Conservation (phyloP, 495 filamentous ascomycete genomes). For the Eremomyces bilateralis region DNA sequence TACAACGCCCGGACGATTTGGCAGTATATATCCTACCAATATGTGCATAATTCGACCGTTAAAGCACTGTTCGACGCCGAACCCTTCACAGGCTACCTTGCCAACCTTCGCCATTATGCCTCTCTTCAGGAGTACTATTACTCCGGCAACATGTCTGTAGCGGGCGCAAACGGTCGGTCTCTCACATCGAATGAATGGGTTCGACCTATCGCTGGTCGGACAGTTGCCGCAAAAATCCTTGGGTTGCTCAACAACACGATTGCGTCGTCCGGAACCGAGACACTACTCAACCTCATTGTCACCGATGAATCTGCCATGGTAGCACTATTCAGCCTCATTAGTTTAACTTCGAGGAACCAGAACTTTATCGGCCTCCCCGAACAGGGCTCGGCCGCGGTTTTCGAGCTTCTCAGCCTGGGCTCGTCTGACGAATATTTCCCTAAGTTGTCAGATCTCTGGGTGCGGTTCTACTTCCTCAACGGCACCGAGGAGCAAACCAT, state of each 20-base stretch:
- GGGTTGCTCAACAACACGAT: conserved; percentile 29
- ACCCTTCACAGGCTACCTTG: conserved; percentile 21
- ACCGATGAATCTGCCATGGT: conserved; percentile 29
- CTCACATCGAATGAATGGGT: conserved; percentile 21
- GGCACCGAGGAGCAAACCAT: conserved; percentile 23
- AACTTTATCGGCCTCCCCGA: conserved; percentile 50
- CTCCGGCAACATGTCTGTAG: conserved; percentile 27
- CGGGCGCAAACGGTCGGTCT: too few relatives aligned
- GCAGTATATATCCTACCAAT: conserved; percentile 52
- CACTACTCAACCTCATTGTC: conserved; percentile 42
- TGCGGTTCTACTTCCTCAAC: conserved; percentile 65
- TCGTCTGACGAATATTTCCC: conserved; percentile 25
- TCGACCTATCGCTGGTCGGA: conserved; percentile 40
- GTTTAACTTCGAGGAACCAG: conserved; percentile 30
- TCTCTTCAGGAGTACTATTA: conserved; percentile 36
- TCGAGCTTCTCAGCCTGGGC: conserved; percentile 51
- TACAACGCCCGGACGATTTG: conserved; percentile 37
- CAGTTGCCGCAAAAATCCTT: conserved; percentile 40
- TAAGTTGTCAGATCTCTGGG: conserved; percentile 25
- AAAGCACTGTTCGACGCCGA: conserved; percentile 22
- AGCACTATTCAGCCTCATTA: conserved; percentile 50
- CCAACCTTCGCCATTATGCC: conserved; percentile 37
- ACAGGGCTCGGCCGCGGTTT: conserved; percentile 45
- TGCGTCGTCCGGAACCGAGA: conserved; percentile 14
- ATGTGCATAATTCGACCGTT: conserved; percentile 41